phyloP scores from a whole-genome alignment of 2,329 filamentous ascomycete species.

The Colletotrichum liaoningense region DNA sequence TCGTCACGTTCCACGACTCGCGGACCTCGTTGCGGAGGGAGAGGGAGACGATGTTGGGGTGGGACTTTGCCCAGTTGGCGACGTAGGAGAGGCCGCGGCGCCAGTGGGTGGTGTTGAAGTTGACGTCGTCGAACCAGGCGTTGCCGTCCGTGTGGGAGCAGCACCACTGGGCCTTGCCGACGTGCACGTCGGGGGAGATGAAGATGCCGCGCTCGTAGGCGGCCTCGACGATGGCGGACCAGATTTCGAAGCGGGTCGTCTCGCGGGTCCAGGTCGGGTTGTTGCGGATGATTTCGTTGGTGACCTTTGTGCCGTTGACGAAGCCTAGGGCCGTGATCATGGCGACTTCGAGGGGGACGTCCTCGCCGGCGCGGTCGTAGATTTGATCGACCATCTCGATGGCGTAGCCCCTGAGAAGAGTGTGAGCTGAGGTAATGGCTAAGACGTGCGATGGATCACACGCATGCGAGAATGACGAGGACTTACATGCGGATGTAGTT shows the following conservation, averaged over 20 bases:
- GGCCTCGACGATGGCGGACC: slow-evolving; percentile 23
- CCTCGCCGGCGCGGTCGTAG: slow-evolving; percentile 50
- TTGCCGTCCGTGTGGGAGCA: slow-evolving; percentile 62
- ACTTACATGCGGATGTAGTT: slow-evolving; percentile 61
- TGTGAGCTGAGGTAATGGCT: too few species aligned
- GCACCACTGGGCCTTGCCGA: slow-evolving; percentile 55
- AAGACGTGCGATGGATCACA: too few species aligned
- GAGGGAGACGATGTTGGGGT: slow-evolving; percentile 39
- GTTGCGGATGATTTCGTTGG: slow-evolving; percentile 57
- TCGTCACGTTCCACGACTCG: slow-evolving; percentile 56
- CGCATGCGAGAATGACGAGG: not conserved
- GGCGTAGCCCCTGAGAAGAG: slow-evolving; percentile 55
- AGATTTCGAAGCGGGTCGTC: slow-evolving; percentile 64
- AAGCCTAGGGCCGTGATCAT: slow-evolving; percentile 54
- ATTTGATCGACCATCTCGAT: slow-evolving; percentile 68
- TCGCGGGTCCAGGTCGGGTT: slow-evolving; percentile 64
- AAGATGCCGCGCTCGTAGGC: slow-evolving; percentile 46
- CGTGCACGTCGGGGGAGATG: slow-evolving; percentile 54
- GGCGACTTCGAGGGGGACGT: slow-evolving; percentile 52
- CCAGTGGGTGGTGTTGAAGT: slow-evolving; percentile 66
- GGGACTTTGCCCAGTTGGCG: slow-evolving; percentile 52
- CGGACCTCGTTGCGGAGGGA: slow-evolving; percentile 70
- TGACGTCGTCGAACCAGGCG: slow-evolving; percentile 65
- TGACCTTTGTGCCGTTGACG: slow-evolving; percentile 58
- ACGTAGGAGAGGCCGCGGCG: slow-evolving; percentile 65